phyloP scores from a whole-genome alignment of 495 filamentous ascomycete species.

The Stereocaulon alpinum region DNA sequence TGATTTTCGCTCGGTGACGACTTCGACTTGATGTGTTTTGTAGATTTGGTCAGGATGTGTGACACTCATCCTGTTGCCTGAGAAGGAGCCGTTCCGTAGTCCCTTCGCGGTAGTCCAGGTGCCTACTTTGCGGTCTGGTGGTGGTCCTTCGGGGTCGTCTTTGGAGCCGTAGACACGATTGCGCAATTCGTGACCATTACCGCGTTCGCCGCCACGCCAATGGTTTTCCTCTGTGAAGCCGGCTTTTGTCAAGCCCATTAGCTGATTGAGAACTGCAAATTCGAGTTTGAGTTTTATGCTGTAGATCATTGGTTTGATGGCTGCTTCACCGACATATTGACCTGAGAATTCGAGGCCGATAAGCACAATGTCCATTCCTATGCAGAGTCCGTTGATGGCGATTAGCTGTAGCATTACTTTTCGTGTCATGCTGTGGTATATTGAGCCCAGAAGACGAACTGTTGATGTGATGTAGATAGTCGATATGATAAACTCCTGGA shows the following conservation, averaged over 20 bases:
- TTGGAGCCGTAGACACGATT: constrained; percentile 7
- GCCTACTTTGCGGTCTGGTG: constrained; percentile 3
- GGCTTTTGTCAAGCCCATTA: constrained; percentile 29
- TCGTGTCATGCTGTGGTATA: constrained; percentile 35
- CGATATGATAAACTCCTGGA: constrained; percentile 54
- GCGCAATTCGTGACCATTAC: constrained; percentile 9
- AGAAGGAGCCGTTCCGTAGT: constrained; percentile 8
- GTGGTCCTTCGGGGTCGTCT: constrained; percentile 6
- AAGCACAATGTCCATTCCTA: constrained; percentile 44
- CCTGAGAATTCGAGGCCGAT: constrained; percentile 47
- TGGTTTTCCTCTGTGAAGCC: constrained; percentile 31
- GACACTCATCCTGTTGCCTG: constrained; percentile 5
- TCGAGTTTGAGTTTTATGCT: constrained; percentile 58
- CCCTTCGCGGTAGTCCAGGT: constrained; percentile 7
- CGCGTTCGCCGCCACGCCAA: constrained; percentile 13
- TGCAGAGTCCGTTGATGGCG: constrained; percentile 47
- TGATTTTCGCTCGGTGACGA: constrained; percentile 17
- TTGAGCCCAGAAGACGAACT: constrained; percentile 36
- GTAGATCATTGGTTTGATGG: constrained; percentile 51
- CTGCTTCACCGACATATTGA: constrained; percentile 48
- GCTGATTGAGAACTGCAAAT: constrained; percentile 46
- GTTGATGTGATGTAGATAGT: constrained; percentile 51
- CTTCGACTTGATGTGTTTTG: constrained; percentile 20
- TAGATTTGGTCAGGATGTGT: constrained; percentile 15
- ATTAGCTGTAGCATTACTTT: constrained; percentile 50